These are phyloP conservation scores for Linderina pennispora DNA, from an alignment of 192 early-diverging fungal genomes.

Conservation along the genomic window DNA sequence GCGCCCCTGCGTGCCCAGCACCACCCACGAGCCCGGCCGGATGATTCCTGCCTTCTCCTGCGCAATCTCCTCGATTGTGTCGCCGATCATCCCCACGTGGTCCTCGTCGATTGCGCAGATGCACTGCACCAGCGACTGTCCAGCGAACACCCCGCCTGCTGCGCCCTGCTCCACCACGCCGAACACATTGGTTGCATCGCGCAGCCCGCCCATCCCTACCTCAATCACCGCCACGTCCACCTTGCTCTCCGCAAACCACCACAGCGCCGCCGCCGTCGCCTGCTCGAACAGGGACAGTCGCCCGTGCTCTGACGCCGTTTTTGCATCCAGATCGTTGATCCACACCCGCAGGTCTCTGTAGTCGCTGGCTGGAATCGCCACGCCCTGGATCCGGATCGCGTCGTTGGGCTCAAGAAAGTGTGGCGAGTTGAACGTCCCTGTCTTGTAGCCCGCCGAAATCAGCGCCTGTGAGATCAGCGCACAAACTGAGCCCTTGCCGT, in stretches of 20 bases:
- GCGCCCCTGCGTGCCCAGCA: slow-evolving; percentile 33
- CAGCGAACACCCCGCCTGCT: slow-evolving; percentile 45
- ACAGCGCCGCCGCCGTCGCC: slow-evolving; percentile 54
- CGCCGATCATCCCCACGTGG: slow-evolving; percentile 67
- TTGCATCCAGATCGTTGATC: slow-evolving; percentile 39
- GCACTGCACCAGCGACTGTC: slow-evolving; percentile 42
- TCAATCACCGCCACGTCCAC: slow-evolving; percentile 77
- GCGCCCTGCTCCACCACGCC: slow-evolving; percentile 28
- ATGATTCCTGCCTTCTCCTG: slow-evolving; percentile 78
- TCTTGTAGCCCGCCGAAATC: slow-evolving; percentile 28
- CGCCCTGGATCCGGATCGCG: slow-evolving; percentile 54
- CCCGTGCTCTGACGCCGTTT: slow-evolving; percentile 11
- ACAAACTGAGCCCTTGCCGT: slow-evolving; percentile 83
- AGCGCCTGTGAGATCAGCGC: slow-evolving; percentile 47
- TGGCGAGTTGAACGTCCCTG: slow-evolving; percentile 73
- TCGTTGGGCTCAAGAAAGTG: slow-evolving; percentile 66
- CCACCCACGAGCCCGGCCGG: slow-evolving; percentile 38
- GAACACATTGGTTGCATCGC: slow-evolving; percentile 84
- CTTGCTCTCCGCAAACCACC: slow-evolving; percentile 48
- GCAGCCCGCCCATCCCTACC: slow-evolving; percentile 71
- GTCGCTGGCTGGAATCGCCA: slow-evolving; percentile 28
- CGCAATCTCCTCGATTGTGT: slow-evolving; percentile 62
- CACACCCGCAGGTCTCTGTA: slow-evolving; percentile 38
- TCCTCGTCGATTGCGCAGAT: slow-evolving; percentile 70
- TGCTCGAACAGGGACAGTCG: slow-evolving; percentile 68